Evolutionary conservation across 768 basidiomycete genomes (phyloP).

Genomic region (Russula lepida): DNA sequence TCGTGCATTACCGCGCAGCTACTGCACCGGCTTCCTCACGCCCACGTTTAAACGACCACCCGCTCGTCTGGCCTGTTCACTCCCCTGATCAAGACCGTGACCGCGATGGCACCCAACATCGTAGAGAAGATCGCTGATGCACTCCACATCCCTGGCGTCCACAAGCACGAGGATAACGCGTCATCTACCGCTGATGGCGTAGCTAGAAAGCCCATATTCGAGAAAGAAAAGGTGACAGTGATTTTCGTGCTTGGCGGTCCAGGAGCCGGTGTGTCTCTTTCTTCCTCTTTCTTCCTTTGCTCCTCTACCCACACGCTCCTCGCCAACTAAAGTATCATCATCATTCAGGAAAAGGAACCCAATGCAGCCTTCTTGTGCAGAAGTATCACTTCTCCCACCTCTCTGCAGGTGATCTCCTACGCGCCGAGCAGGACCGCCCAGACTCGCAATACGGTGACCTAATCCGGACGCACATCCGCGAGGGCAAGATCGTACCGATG

Average conservation of each 20-base stretch:
- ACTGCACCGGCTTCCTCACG: conserved; percentile 53
- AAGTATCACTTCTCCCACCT: conserved; percentile 89
- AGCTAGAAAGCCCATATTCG: conserved; percentile 36
- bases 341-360: conserved; percentile 84
- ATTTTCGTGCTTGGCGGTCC: conserved; percentile 96
- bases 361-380: conserved; percentile 75
- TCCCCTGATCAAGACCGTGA: conserved; percentile 23
- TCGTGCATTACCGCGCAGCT: conserved; percentile 48
- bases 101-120: conserved; percentile 32
- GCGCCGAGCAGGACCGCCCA: conserved; percentile 84
- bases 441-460: conserved; percentile 76
- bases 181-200: not conserved
- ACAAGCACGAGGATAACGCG: not conserved
- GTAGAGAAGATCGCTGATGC: conserved; percentile 36
- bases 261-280: conserved; percentile 63
- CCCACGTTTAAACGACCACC: conserved; percentile 55
- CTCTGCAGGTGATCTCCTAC: conserved; percentile 95
- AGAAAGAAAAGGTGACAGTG: conserved; percentile 68
- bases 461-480: conserved; percentile 81
- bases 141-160: conserved; percentile 26
- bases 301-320: not conserved
- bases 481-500: conserved; percentile 93
- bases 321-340: not conserved
- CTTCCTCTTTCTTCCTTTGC: conserved; percentile 2
- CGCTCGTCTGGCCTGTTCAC: conserved; percentile 55